phyloP scores from a whole-genome alignment of 345 rosid species.

The Anastatica hierochuntica region DNA sequence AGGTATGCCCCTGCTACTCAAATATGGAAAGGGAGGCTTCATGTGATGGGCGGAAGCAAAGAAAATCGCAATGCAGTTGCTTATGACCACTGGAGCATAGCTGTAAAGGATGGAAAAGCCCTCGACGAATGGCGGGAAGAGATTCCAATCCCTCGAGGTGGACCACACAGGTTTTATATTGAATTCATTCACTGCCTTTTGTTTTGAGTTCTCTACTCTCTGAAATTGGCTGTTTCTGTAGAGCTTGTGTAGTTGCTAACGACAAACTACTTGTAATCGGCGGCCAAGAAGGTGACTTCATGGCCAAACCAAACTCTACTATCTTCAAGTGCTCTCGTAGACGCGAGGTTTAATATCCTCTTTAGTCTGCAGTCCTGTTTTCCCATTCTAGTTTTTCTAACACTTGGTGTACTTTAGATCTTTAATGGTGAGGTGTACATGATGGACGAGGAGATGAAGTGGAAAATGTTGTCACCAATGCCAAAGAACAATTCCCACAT shows the following conservation, averaged over 20 bases:
- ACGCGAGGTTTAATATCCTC: slow-evolving; percentile 39
- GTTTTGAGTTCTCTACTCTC: not conserved
- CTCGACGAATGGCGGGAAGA: slow-evolving; percentile 57
- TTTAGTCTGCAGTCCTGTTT: not conserved
- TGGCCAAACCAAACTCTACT: slow-evolving; percentile 79
- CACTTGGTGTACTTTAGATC: slow-evolving; percentile 32
- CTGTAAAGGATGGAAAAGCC: slow-evolving; percentile 63
- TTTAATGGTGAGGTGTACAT: slow-evolving; percentile 71
- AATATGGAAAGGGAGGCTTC: slow-evolving; percentile 88
- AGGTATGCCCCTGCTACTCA: slow-evolving; percentile 94
- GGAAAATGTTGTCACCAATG: slow-evolving; percentile 62
- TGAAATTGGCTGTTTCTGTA: slow-evolving; percentile 14
- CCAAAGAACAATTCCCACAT: slow-evolving; percentile 81
- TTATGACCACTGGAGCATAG: slow-evolving; percentile 79
- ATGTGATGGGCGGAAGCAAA: slow-evolving; percentile 87
- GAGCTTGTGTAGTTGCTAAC: slow-evolving; percentile 50
- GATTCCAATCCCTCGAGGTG: slow-evolving; percentile 76
- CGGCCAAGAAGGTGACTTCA: slow-evolving; percentile 90
- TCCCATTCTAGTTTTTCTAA: not conserved
- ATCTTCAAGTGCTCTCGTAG: slow-evolving; percentile 84
- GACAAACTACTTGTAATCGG: slow-evolving; percentile 57
- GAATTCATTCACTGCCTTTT: not conserved
- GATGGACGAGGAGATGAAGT: slow-evolving; percentile 66
- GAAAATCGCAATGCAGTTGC: slow-evolving; percentile 73
- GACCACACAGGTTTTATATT: slow-evolving; percentile 66